phyloP scores from a whole-genome alignment of 2,329 filamentous ascomycete species.

The Ascochyta lentis region DNA sequence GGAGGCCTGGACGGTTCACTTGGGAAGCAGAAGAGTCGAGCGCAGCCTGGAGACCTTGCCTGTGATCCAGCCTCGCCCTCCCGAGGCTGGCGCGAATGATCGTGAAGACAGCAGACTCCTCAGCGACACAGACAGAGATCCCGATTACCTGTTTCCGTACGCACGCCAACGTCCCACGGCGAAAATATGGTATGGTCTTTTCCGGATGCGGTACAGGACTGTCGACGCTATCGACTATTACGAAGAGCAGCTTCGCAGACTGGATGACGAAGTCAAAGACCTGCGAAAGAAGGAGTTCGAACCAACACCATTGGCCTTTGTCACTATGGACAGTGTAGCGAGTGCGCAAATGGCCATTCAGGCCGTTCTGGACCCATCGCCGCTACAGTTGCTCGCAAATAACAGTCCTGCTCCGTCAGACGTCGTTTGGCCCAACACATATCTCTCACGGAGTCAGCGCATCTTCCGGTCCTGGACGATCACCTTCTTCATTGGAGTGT shows the following conservation, averaged over 20 bases:
- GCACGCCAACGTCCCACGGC: conserved; percentile 67
- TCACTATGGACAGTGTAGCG: conserved; percentile 96
- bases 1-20: conserved; percentile 78
- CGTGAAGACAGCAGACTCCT: conserved; percentile 68
- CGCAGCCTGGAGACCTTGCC: conserved; percentile 57
- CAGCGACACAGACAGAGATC: conserved; percentile 50
- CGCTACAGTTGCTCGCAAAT: conserved; percentile 83
- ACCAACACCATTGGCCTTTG: conserved; percentile 85
- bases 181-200: conserved; percentile 78
- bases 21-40: conserved; percentile 64
- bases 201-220: conserved; percentile 73
- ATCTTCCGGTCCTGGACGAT: conserved; percentile 83
- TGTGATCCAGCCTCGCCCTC: conserved; percentile 56
- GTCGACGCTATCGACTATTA: conserved; percentile 96
- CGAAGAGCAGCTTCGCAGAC: conserved; percentile 78
- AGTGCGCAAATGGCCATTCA: conserved; percentile 95
- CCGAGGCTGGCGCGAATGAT: conserved; percentile 35
- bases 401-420: conserved; percentile 87
- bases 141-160: conserved; percentile 54
- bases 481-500: conserved; percentile 79
- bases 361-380: conserved; percentile 88
- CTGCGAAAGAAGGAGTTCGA: conserved; percentile 78
- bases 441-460: conserved; percentile 74
- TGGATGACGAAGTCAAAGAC: conserved; percentile 76
- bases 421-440: conserved; percentile 95